Evolutionary conservation across 768 basidiomycete genomes (phyloP).

Genomic region (Hortiboletus campestris): DNA sequence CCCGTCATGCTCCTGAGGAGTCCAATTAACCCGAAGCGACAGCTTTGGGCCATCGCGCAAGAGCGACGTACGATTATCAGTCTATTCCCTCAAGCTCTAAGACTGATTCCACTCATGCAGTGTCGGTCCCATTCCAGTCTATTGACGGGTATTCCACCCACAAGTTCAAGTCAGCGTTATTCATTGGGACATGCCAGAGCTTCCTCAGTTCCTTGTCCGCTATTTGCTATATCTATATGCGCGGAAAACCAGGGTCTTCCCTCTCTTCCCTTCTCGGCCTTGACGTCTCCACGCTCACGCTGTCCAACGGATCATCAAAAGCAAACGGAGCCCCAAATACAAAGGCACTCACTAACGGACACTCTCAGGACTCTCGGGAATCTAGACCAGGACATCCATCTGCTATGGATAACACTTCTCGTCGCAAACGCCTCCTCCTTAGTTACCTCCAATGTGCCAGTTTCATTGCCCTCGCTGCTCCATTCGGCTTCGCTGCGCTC

Average conservation of each 20-base stretch:
- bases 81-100: not conserved
- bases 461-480: conserved; percentile 88
- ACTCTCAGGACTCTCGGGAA: conserved; percentile 21
- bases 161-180: conserved; percentile 83
- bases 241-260: conserved; percentile 53
- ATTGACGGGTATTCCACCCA: conserved; percentile 59
- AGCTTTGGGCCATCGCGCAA: conserved; percentile 93
- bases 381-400: conserved; percentile 24
- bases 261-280: conserved; percentile 64
- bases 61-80: conserved; percentile 67
- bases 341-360: conserved; percentile 40
- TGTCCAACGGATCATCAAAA: conserved; percentile 22
- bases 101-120: conserved; percentile 36
- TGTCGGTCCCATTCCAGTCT: conserved; percentile 81
- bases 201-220: conserved; percentile 74
- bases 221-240: conserved; percentile 67
- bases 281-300: conserved; percentile 28
- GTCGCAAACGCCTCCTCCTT: conserved; percentile 53
- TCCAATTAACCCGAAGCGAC: conserved; percentile 4
- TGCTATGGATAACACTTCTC: conserved; percentile 34
- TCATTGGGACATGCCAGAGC: conserved; percentile 85
- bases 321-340: conserved; percentile 25
- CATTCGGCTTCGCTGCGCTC: conserved; percentile 94
- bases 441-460: conserved; percentile 81
- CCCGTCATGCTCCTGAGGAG: not conserved